A percentile compares a stretch with the other conserved stretches of the same genome.
These are phyloP conservation scores for sorghum (Sorghum bicolor) DNA, from an alignment of 176 grass and related monocot genomes.

Conservation along the genomic window Sorghum_bicolor_NCBIv3 NC_012878.2:66501-67000, in stretches of 20 bases:
- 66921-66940: neutral
- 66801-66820: constrained; percentile 78
- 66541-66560: neutral
- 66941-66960: neutral
- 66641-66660: neutral
- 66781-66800: constrained; percentile 84
- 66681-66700: neutral
- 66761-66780: constrained; percentile 85
- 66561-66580: neutral
- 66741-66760: constrained; percentile 40
- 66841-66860: constrained; percentile 91
- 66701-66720: neutral
- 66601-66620: neutral
- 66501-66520: neutral
- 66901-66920: constrained; percentile 21
- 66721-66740: constrained; percentile 17
- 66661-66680: neutral
- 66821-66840: constrained; percentile 85
- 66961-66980: neutral
- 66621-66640: neutral
- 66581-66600: neutral
- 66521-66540: neutral
- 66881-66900: constrained; percentile 21
- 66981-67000: constrained; percentile 18
- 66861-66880: constrained; percentile 78